phyloP scores from a whole-genome alignment of 495 filamentous ascomycete species.

The Saxispiralis lemnorum region DNA sequence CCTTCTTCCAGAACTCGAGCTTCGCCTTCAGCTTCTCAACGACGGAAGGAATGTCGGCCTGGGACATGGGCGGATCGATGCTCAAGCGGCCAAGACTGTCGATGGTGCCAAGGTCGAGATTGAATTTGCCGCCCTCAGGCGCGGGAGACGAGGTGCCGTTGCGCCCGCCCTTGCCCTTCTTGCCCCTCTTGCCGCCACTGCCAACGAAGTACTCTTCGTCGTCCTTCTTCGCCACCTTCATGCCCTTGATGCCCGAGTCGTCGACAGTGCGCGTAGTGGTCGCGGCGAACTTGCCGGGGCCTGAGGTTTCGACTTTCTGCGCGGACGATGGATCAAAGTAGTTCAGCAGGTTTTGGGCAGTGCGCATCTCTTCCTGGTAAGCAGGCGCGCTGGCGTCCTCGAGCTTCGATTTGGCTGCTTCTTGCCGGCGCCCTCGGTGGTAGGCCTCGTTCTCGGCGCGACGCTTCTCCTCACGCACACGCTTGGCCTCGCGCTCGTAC shows the following conservation, averaged over 20 bases:
- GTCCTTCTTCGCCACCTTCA: conserved; percentile 56
- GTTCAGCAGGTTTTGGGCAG: conserved; percentile 65
- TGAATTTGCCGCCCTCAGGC: conserved; percentile 49
- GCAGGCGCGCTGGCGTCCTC: conserved; percentile 81
- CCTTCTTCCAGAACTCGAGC: conserved; percentile 78
- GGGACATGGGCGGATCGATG: conserved; percentile 71
- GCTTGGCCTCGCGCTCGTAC: conserved; percentile 63
- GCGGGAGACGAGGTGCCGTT: conserved; percentile 29
- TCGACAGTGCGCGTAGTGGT: conserved; percentile 67
- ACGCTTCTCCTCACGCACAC: conserved; percentile 57
- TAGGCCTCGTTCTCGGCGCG: conserved; percentile 61
- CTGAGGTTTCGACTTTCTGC: conserved; percentile 26
- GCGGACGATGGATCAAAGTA: conserved; percentile 73
- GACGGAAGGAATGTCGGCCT: conserved; percentile 56
- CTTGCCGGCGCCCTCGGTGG: conserved; percentile 55
- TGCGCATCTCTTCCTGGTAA: conserved; percentile 77
- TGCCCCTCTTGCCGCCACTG: conserved; percentile 69
- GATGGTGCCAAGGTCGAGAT: conserved; percentile 71
- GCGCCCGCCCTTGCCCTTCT: conserved; percentile 65
- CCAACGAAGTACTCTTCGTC: conserved; percentile 80
- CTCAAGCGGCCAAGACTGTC: conserved; percentile 71
- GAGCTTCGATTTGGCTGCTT: conserved; percentile 65
- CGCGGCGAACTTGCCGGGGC: conserved; percentile 52
- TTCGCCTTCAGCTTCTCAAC: conserved; percentile 83
- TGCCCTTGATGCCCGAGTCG: conserved; percentile 58